Conservation (phyloP, 805 yeast species). For the Spathaspora sp. region DNA sequence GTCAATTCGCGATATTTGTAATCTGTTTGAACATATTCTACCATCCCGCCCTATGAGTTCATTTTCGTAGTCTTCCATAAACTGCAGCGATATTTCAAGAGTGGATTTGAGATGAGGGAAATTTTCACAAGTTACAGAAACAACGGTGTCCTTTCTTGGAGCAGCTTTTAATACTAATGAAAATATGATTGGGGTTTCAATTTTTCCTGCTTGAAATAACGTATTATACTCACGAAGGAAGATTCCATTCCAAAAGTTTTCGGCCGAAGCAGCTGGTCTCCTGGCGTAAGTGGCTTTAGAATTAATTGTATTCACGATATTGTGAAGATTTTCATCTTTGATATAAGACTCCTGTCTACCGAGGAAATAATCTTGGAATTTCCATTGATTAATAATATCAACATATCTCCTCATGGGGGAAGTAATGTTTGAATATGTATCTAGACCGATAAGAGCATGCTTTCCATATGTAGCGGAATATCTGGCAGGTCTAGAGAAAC, state of each 20-base stretch:
- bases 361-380: conserved; percentile 33
- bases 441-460: conserved; percentile 48
- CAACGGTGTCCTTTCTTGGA: conserved; percentile 23
- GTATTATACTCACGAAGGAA: conserved; percentile 27
- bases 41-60: conserved; percentile 21
- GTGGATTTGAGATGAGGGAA: conserved; percentile 20
- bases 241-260: conserved; percentile 35
- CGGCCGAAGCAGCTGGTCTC: background rate
- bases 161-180: conserved; percentile 9
- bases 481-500: background rate
- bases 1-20: conserved; percentile 25
- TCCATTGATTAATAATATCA: conserved; percentile 81
- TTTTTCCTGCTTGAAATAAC: conserved; percentile 11
- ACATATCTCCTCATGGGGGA: conserved; percentile 85
- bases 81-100: conserved; percentile 17
- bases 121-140: conserved; percentile 22
- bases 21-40: conserved; percentile 13
- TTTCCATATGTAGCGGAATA: background rate
- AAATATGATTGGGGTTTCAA: conserved; percentile 14
- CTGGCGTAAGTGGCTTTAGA: background rate
- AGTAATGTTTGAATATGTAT: conserved; percentile 68
- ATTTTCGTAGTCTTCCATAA: conserved; percentile 15
- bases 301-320: conserved; percentile 2
- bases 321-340: background rate
- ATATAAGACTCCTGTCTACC: background rate